Evolutionary conservation across 768 basidiomycete genomes (phyloP), one percentile per base, ranked within the genome.

Genomic region (Phlegmacium glaucopus): DNA sequence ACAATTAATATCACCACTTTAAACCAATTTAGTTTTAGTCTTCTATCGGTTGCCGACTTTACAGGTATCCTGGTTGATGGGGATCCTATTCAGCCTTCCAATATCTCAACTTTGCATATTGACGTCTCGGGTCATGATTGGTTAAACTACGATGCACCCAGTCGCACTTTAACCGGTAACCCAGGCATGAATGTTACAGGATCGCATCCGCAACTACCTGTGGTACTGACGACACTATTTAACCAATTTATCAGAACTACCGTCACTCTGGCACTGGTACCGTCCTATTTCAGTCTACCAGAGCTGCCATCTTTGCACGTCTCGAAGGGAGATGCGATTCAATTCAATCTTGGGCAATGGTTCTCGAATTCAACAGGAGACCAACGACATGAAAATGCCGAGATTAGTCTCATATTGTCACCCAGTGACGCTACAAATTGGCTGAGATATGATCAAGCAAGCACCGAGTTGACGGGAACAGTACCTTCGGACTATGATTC

Each of bases 1-100:
- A 79, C 79, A 6, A 75, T 91, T 63, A 93, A 94, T 54, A 64
- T 88, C 32, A 91, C 91, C 0, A 71, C 74, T 3, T 75, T 70
- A 9, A 71, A 72, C 4, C 56, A 72, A 32, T 79, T 85, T 72
- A 68, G 74, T 51, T 50, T 88, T 52, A 70, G 66, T 38, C 65
- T 83, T 43, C 56, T 68, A 47, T 80, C 82, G 12, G 62, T 75
- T 52, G 71, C 67, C 30, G 84, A 90, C 64, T 84, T 83, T 49
- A 64, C 70, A 46, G 82, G 84, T 11, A 63, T 93, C 6, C 63
- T 82, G 9, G 69, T 90, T 17, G 84, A 92, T 52, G 82, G 77
- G 4, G 58, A 71, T 27, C 64, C 76, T 4, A 72, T 88, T n/a
- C 70, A 82, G 17, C 71, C 77, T 4, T 66, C 65, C 9, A 79